phyloP scores from a whole-genome alignment of 2,329 filamentous ascomycete genomes.

The Zymoseptoria pseudotritici region DNA sequence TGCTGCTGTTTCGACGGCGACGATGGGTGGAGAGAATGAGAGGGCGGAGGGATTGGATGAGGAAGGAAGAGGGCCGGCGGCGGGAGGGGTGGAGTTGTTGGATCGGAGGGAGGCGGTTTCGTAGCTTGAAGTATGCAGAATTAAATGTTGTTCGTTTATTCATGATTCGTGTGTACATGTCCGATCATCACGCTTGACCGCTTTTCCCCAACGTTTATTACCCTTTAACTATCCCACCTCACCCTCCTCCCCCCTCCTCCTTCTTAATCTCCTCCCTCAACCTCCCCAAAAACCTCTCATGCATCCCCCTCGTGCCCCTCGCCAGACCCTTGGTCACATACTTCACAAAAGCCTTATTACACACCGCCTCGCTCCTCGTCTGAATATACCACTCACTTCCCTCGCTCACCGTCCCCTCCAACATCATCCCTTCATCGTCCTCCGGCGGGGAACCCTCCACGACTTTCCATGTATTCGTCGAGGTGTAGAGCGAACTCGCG shows the following conservation, averaged over 20 bases:
- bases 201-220: no score
- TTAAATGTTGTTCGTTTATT: neutral
- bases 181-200: no score
- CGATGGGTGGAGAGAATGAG: conserved; percentile 1
- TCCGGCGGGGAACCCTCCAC: neutral
- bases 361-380: neutral
- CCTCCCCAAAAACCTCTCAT: neutral
- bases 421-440: neutral
- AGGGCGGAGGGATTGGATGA: conserved; percentile 6
- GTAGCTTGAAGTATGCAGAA: neutral
- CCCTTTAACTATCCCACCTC: no score
- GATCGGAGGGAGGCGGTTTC: conserved; percentile 27
- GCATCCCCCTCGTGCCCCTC: neutral
- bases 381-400: neutral
- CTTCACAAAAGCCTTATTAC: neutral
- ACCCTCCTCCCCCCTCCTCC: neutral
- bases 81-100: conserved; percentile 30
- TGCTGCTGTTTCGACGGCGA: conserved; percentile 1
- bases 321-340: neutral
- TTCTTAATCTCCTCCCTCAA: neutral
- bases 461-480: neutral
- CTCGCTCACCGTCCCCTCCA: neutral
- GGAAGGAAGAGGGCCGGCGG: conserved; percentile 13
- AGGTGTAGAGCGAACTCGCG: neutral
- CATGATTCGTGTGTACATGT: neutral